Evolutionary conservation across 805 yeast genomes (phyloP).

Genomic region (Trichomonascus vanleenenianus): DNA sequence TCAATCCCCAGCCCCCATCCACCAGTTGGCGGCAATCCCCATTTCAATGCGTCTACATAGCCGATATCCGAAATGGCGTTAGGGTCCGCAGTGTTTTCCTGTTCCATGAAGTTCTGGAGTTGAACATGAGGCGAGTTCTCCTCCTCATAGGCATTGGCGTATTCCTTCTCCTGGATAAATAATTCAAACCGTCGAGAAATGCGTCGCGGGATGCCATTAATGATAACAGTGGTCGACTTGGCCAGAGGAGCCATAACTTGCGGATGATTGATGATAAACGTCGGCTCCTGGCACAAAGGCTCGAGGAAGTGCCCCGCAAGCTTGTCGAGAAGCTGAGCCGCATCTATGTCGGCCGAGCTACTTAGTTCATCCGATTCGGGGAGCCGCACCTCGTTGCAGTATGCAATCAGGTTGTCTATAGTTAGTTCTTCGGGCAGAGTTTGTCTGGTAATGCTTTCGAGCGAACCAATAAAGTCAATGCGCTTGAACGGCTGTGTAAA

Average conservation of each 20-base stretch:
- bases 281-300: conserved; percentile 53
- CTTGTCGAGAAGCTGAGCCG: conserved; percentile 43
- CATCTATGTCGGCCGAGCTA: conserved; percentile 26
- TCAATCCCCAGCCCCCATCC: conserved; percentile 98
- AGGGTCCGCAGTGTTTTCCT: conserved; percentile 51
- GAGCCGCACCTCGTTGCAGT: conserved; percentile 14
- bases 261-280: conserved; percentile 78
- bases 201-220: conserved; percentile 25
- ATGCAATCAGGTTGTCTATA: conserved; percentile 32
- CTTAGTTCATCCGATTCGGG: neutral
- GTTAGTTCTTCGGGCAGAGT: conserved; percentile 41
- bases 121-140: conserved; percentile 84
- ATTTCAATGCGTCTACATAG: conserved; percentile 72
- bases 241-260: conserved; percentile 81
- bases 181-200: conserved; percentile 74
- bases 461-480: conserved; percentile 59
- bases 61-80: conserved; percentile 61
- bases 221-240: conserved; percentile 40
- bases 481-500: conserved; percentile 27
- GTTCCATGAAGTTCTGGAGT: conserved; percentile 50
- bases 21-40: conserved; percentile 96
- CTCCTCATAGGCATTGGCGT: conserved; percentile 91
- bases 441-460: conserved; percentile 47
- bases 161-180: conserved; percentile 72
- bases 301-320: conserved; percentile 59